Conservation (phyloP, 441 rosid species). For the Hura crepitans region DNA sequence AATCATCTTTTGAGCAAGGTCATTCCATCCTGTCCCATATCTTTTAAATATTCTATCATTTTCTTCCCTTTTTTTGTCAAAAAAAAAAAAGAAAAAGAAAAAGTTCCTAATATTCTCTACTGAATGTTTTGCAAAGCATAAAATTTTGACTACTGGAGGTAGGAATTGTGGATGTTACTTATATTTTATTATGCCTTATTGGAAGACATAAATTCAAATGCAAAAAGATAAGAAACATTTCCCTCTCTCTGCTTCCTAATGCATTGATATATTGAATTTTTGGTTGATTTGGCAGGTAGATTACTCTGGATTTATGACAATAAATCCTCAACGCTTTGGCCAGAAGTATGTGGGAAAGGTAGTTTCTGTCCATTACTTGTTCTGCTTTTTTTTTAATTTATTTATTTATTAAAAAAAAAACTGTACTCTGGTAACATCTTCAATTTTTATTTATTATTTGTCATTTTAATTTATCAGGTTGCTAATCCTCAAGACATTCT, state of each 20-base stretch:
- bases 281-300: constrained; percentile 58
- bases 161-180: neutral
- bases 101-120: neutral
- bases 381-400: too few relatives aligned
- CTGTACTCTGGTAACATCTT: constrained; percentile 17
- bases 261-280: constrained; percentile 15
- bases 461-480: constrained; percentile 46
- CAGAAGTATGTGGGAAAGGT: constrained; percentile 99
- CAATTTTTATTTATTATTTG: constrained; percentile 18
- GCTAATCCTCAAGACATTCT: constrained; percentile 99
- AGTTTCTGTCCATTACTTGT: constrained; percentile 24
- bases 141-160: neutral
- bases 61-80: neutral
- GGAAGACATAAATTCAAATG: neutral
- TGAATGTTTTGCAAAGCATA: neutral
- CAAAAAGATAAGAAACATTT: too few relatives aligned
- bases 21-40: neutral
- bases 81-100: neutral
- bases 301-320: constrained; percentile 97
- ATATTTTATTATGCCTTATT: neutral
- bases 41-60: neutral
- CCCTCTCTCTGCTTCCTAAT: neutral
- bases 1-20: neutral
- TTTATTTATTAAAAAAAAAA: too few relatives aligned
- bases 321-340: constrained; percentile 98